Conservation (phyloP, 1,284 basidiomycete species). For the Austroboletus niveus region DNA sequence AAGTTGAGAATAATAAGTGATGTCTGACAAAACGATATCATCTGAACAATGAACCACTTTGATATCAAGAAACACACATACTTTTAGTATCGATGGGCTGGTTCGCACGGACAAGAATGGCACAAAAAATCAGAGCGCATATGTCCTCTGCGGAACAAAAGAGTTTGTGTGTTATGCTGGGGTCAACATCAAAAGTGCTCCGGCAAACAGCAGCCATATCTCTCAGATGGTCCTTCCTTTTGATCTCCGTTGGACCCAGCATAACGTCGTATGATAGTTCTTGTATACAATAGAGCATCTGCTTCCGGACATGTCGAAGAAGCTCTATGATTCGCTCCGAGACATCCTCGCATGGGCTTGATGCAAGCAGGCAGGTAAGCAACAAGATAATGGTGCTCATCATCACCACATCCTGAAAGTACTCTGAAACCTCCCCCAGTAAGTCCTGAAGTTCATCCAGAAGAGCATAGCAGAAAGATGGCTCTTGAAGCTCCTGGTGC, state of each 20-base stretch:
- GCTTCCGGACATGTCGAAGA: conserved; percentile 29
- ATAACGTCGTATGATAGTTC: conserved; percentile 7
- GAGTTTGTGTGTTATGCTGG: conserved; percentile 12
- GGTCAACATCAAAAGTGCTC: conserved; percentile 38
- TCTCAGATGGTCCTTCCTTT: background rate
- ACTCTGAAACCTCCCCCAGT: conserved; percentile 28
- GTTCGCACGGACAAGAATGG: conserved; percentile 24
- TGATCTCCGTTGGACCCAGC: background rate
- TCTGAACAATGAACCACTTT: too few species aligned
- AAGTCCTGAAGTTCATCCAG: conserved; percentile 32
- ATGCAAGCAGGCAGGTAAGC: conserved; percentile 34
- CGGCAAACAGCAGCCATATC: conserved; percentile 35
- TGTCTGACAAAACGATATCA: too few species aligned
- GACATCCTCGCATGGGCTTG: conserved; percentile 10
- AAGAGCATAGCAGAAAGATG: conserved; percentile 32
- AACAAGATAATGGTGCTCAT: conserved; percentile 36
- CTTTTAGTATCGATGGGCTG: background rate
- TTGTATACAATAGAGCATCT: conserved; percentile 38
- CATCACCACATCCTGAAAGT: conserved; percentile 39
- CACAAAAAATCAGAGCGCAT: conserved; percentile 35
- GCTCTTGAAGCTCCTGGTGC: conserved; percentile 30
- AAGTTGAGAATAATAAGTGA: background rate
- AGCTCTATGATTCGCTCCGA: conserved; percentile 15
- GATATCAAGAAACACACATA: background rate
- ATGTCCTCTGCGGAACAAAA: conserved; percentile 26